A percentile compares a stretch with the other conserved stretches of the same genome.
These are phyloP conservation scores for Coemansia sp. DNA, from an alignment of 192 early-diverging fungal species.

Conservation along the genomic window DNA sequence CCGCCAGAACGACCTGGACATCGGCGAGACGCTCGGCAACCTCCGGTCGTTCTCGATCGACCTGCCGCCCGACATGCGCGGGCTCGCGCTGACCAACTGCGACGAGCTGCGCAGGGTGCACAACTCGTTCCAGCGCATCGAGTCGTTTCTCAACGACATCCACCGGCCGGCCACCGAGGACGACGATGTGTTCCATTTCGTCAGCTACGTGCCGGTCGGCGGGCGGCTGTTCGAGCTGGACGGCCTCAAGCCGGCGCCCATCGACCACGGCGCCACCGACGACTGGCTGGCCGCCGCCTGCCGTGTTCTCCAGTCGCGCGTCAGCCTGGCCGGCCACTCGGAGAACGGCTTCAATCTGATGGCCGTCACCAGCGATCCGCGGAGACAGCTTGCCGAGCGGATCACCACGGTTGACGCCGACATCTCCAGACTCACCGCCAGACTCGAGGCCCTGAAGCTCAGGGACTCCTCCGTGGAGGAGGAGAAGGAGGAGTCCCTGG, in stretches of 20 bases:
- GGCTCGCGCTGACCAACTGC: slow-evolving; percentile 76
- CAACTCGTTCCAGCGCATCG: slow-evolving; percentile 78
- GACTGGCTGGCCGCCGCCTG: slow-evolving; percentile 69
- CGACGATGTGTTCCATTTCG: slow-evolving; percentile 80
- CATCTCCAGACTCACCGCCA: slow-evolving; percentile 32
- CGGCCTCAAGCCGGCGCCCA: slow-evolving; percentile 67
- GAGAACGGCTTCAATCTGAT: slow-evolving; percentile 82
- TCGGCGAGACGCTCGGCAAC: slow-evolving; percentile 66
- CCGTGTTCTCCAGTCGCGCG: slow-evolving; percentile 68
- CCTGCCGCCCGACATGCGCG: slow-evolving; percentile 75
- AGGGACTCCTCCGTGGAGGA: slow-evolving; percentile 22
- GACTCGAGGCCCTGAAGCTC: slow-evolving; percentile 33
- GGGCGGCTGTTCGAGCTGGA: slow-evolving; percentile 79
- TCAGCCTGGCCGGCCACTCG: slow-evolving; percentile 58
- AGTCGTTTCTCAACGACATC: slow-evolving; percentile 74
- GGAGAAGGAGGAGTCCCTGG: slow-evolving; percentile 21
- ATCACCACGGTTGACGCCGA: slow-evolving; percentile 54
- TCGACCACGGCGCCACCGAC: slow-evolving; percentile 66
- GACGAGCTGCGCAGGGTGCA: slow-evolving; percentile 75
- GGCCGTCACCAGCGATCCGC: slow-evolving; percentile 71
- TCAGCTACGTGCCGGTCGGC: slow-evolving; percentile 73
- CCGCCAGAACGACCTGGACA: slow-evolving; percentile 57
- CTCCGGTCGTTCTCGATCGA: slow-evolving; percentile 73
- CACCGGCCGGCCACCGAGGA: slow-evolving; percentile 56
- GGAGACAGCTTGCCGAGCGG: slow-evolving; percentile 57